These are phyloP conservation scores for Apiospora rasikravindrae DNA, from an alignment of 2,329 filamentous ascomycete species.

Conservation along the genomic window DNA sequence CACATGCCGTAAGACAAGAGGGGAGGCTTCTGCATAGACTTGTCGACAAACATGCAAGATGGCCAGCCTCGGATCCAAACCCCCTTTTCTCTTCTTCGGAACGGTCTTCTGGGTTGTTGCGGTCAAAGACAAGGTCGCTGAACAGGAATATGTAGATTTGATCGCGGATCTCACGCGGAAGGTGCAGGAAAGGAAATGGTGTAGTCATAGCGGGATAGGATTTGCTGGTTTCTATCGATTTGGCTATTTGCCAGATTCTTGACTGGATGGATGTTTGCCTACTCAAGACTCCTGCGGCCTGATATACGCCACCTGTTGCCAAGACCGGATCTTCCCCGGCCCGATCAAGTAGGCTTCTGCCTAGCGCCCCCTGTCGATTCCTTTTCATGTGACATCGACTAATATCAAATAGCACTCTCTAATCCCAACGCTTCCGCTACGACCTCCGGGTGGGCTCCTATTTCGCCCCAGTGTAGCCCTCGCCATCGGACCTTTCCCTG, in stretches of 20 bases:
- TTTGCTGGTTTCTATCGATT: neutral
- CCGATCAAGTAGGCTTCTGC: neutral
- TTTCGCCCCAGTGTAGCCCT: too few relatives aligned
- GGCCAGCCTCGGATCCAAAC: constrained; percentile 2
- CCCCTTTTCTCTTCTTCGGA: neutral
- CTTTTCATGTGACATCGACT: too few relatives aligned
- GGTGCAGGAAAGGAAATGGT: neutral
- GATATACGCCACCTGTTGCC: neutral
- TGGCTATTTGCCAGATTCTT: neutral
- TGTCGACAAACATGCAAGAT: neutral
- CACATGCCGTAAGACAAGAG: constrained; percentile 12
- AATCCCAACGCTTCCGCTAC: too few relatives aligned
- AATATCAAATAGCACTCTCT: too few relatives aligned
- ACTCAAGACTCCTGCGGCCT: neutral
- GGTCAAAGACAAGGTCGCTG: neutral
- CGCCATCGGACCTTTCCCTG: too few relatives aligned
- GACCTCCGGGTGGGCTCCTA: too few relatives aligned
- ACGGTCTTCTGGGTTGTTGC: neutral
- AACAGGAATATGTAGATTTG: neutral
- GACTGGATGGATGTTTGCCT: neutral
- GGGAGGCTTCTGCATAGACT: constrained; percentile 8
- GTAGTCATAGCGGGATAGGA: neutral
- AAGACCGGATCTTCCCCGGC: neutral
- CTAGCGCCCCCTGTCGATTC: too few relatives aligned
- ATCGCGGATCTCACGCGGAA: constrained; percentile 4